Conservation (phyloP, 805 yeast genomes). For the Saturnispora halmiae region DNA sequence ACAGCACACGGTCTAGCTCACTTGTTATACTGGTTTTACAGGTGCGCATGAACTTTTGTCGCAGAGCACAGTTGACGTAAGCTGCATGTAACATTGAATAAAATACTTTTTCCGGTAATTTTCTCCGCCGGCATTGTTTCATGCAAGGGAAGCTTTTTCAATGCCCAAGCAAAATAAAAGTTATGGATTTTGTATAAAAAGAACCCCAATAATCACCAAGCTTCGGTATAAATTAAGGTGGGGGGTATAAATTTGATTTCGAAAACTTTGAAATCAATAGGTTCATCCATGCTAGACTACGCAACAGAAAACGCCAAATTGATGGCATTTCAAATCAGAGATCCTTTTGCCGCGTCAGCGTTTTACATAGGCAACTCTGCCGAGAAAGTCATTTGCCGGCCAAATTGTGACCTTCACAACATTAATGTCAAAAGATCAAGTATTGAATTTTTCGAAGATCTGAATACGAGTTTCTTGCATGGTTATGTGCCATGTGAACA, state of each 20-base stretch:
- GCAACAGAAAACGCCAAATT: conserved; percentile 39
- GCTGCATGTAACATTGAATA: too few relatives aligned
- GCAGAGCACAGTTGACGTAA: too few relatives aligned
- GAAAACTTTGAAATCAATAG: too few relatives aligned
- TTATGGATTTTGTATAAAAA: too few relatives aligned
- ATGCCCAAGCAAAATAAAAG: too few relatives aligned
- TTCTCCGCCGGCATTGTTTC: background rate
- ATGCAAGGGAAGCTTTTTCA: background rate
- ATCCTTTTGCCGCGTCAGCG: conserved; percentile 54
- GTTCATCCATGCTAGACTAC: too few relatives aligned
- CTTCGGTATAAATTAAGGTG: too few relatives aligned
- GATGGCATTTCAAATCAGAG: conserved; percentile 58
- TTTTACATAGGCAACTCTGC: conserved; percentile 44
- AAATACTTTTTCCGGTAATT: too few relatives aligned
- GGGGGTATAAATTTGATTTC: too few relatives aligned
- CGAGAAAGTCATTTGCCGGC: conserved; percentile 46
- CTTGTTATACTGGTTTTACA: too few relatives aligned
- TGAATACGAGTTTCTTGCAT: conserved; percentile 33
- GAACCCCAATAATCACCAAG: background rate
- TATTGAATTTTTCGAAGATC: conserved; percentile 35
- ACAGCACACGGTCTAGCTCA: too few relatives aligned
- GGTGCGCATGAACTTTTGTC: too few relatives aligned
- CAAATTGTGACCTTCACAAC: conserved; percentile 49
- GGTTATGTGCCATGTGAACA: conserved; percentile 45
- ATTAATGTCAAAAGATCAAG: conserved; percentile 37